Evolutionary conservation across 441 rosid genomes (phyloP), one percentile per base, ranked within the genome.

Genomic region (Manihot esculenta): DNA sequence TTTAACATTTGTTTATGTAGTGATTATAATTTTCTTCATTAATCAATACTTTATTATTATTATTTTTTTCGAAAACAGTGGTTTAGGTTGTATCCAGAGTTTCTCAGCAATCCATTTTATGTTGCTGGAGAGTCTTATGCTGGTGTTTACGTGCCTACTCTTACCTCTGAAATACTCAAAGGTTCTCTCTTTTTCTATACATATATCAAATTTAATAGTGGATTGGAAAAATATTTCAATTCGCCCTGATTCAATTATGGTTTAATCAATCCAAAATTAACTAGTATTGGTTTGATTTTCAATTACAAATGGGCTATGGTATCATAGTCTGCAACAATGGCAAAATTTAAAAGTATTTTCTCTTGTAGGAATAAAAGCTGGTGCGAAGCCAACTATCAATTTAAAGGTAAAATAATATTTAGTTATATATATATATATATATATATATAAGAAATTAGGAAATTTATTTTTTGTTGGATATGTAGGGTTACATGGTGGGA

Each of bases 81-180:
- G 94, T 87, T 85, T 55, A 63, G 57, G 21, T 64, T 72, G 41
- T 87, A 73, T 56, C 85, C 88, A 35, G 91, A 89, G 62, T 89
- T 89, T 45, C 38, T 44, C 21, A 65, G 27, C 61, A 89, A 87
- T 74, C 89, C 87, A 64, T 89, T 89, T 70, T 89, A 78, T 55
- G 67, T 89, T 11, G 21, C 89, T 0, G 91, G 91, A 64, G 94
- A 89, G 75, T 89, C 94, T 1, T 89, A 83, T 71, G 91, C 85
- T 7, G 94, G 94, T 62, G 24, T 87, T 50, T 89, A 87, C 63
- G 84, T 89, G 3, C 91, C 91, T 5, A 87, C 87, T 41, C 91
- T 89, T 49, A 75, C 88, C 51, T 66, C 77, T 67, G 63, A 79
- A 81, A 68, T 89, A 1, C 84, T 71, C 12, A 68, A 85, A 75